Evolutionary conservation across 306 rosid genomes (phyloP), one percentile per base, ranked within the genome.

Genomic region (Dryas octopetala): DNA sequence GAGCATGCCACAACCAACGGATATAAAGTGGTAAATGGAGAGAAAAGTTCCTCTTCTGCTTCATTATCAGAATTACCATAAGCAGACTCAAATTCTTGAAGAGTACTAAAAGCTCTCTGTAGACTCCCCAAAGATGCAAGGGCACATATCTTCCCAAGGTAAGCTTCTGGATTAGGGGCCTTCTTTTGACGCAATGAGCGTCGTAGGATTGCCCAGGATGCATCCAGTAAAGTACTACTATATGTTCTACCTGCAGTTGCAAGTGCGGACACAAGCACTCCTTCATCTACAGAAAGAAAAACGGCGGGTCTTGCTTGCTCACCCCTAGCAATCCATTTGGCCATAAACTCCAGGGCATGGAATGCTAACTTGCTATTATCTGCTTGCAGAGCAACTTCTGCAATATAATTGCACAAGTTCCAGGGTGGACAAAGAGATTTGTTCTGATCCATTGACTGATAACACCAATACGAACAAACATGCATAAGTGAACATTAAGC

Each of bases 361-460:
- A 68, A 84, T 70, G 90, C 93, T 82, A 96, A 88, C 86, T 92
- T 92, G 87, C 96, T 87, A 72, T 89, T 85, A 81, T 92, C 90
- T 61, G 74, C 92, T 75, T 81, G 89, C 75, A 84, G 44, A 66
- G 98, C 97, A 70, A 48, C 62, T 79, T 86, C 96, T 47, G 89
- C 89, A 73, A 96, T 89, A 74, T 12, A 53, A 77, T 81, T 76
- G 88, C 98, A 91, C 88, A 79, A 43, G 70, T 55, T 80, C 99
- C 97, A 90, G 3, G 91, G 10, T 3, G 99, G 99, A 83, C 97
- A 90, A 81, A 96, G 97, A 61, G 99, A 89, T 86, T 92, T 96
- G 89, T 96, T 96, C 79, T 92, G 88, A 49, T 83, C 97, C 88
- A 89, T 88, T 66, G 89, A 45, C 98, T 95, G 89, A 76, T 76